Percentiles rank a stretch among this genome's conserved stretches.
Conservation (phyloP, 2,329 filamentous ascomycete genomes). For the Aspergillus oerlinghausenensis region DNA sequence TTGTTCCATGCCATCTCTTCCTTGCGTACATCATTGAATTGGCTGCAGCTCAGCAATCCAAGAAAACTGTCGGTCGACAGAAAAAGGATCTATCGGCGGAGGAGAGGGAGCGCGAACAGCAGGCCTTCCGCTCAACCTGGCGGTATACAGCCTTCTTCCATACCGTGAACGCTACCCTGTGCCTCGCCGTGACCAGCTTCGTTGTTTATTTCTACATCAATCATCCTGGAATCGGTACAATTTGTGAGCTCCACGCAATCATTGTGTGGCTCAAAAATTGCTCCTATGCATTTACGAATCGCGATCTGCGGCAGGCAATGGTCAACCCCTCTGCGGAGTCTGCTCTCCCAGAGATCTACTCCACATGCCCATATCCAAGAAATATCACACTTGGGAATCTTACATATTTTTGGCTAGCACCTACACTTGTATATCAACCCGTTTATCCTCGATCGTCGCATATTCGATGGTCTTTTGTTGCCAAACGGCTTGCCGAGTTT, state of each 20-base stretch:
- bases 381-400: conserved; percentile 89
- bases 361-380: conserved; percentile 75
- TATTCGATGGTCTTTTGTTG: conserved; percentile 83
- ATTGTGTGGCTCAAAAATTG: conserved; percentile 95
- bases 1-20: conserved; percentile 87
- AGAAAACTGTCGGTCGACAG: conserved; percentile 57
- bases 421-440: conserved; percentile 93
- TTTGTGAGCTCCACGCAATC: conserved; percentile 86
- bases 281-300: conserved; percentile 94
- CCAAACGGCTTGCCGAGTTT: conserved; percentile 75
- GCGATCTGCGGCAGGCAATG: conserved; percentile 86
- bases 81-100: conserved; percentile 54
- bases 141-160: conserved; percentile 74
- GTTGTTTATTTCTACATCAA: conserved; percentile 88
- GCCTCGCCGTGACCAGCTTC: conserved; percentile 72
- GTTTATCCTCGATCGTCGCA: conserved; percentile 81
- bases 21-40: conserved; percentile 87
- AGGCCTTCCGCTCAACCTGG: conserved; percentile 71
- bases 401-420: conserved; percentile 96
- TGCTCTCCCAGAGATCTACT: conserved; percentile 75
- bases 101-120: conserved; percentile 55
- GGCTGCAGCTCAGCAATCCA: conserved; percentile 73
- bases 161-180: conserved; percentile 75
- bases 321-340: conserved; percentile 68
- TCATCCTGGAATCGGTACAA: conserved; percentile 87